Evolutionary conservation across 192 early-diverging fungal genomes (phyloP), one percentile per base, ranked within the genome.

Genomic region (Funneliformis geosporum): DNA sequence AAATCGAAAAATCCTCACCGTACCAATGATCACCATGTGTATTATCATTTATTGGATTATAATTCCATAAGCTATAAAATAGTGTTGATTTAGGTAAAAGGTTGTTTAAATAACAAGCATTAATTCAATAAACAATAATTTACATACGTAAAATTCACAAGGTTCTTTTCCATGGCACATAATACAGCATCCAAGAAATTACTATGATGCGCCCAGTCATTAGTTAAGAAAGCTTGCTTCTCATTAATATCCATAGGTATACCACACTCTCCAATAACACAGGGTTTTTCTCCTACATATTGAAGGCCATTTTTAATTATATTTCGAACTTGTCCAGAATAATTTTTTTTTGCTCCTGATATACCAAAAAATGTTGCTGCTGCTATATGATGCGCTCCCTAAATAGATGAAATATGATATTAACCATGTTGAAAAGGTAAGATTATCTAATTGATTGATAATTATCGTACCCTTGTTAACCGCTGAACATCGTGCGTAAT

Each of bases 181-280:
- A 96, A 87, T 25, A 94, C 88, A 8, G 92, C 92, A 81, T 96
- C 93, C 79, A 96, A 78, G 76, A 96, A 96, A 12, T 88, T 88
- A 28, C 89, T 89, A 67, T 95, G 94, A 27, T 90, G 85, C 2
- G 80, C 84, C 81, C 92, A 96, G 75, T 96, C 90, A 5, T 93
- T 91, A 33, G 87, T 92, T 50, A 86, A 80, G 77, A 92, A 94
- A 6, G 94, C 93, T 62, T 83, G 68, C 75, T 90, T 87, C 67
- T 93, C 86, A 70, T 95, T 95, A 43, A 96, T 89, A 78, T 96
- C 94, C 94, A 95, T 95, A 9, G 94, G 94, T 71, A 95, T 94
- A 23, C 94, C 94, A 42, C 91, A 92, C 82, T 96, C 94, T 42
- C 94, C 94, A 73, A 96, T 84, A 16, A 96, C 65, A 73, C 88